Conservation (phyloP, 768 basidiomycete species). For the Megacollybia marginata region DNA sequence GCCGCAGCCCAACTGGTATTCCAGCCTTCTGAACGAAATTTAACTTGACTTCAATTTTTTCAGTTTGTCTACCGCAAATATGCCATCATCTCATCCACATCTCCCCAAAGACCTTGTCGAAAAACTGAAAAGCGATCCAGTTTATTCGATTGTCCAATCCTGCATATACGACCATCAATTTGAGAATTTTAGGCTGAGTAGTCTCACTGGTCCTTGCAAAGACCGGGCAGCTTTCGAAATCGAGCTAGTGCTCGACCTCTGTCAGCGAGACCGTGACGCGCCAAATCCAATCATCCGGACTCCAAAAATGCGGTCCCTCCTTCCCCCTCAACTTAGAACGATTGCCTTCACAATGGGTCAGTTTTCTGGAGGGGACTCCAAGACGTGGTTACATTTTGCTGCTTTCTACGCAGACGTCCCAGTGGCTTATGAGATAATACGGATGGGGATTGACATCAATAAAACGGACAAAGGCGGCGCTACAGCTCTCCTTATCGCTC, state of each 20-base stretch:
- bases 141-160: too few species aligned
- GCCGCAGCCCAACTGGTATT: too few species aligned
- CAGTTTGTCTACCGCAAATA: too few species aligned
- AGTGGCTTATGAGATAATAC: constrained; percentile 5
- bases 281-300: too few species aligned
- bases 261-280: not conserved
- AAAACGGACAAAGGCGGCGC: constrained; percentile 1
- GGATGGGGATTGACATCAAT: constrained; percentile 2
- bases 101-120: not conserved
- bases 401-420: constrained; percentile 4
- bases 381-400: constrained; percentile 6
- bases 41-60: too few species aligned
- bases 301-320: not conserved
- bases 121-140: not conserved
- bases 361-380: too few species aligned
- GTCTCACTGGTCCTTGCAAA: not conserved
- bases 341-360: too few species aligned
- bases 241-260: not conserved
- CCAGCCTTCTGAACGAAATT: too few species aligned
- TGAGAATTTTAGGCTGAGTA: not conserved
- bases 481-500: constrained; percentile 6
- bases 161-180: not conserved
- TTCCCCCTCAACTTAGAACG: not conserved
- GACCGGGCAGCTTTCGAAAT: not conserved
- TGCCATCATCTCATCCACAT: not conserved